These are phyloP conservation scores for Trapa bicornis DNA, from an alignment of 345 rosid species.

Conservation along the genomic window DNA sequence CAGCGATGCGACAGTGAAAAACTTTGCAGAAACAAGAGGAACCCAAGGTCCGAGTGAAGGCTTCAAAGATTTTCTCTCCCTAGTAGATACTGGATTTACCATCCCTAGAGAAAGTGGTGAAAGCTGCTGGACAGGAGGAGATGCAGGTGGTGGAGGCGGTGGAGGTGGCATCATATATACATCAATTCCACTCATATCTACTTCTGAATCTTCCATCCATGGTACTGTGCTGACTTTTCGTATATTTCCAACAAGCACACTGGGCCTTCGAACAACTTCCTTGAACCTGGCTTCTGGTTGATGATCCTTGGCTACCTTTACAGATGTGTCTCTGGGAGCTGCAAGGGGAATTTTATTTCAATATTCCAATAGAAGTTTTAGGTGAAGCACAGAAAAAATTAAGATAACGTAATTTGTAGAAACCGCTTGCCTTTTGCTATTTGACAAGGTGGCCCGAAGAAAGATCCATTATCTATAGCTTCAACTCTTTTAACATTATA, in stretches of 20 bases:
- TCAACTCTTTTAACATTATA: conserved; percentile 56
- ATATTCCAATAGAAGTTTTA: not conserved
- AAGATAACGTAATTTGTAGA: not conserved
- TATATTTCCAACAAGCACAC: conserved; percentile 30
- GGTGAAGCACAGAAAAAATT: not conserved
- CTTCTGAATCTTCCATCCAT: conserved; percentile 41
- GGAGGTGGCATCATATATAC: conserved; percentile 32
- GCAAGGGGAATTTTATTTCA: conserved; percentile 12
- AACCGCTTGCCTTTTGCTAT: conserved; percentile 46
- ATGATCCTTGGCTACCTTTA: conserved; percentile 22
- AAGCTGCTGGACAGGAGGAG: conserved; percentile 42
- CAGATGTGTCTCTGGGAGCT: conserved; percentile 37
- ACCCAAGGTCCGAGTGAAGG: conserved; percentile 30
- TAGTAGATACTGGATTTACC: conserved; percentile 36
- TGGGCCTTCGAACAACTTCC: conserved; percentile 37
- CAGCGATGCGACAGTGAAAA: conserved; percentile 82
- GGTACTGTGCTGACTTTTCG: conserved; percentile 19
- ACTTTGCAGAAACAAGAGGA: conserved; percentile 47
- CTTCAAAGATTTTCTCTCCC: conserved; percentile 31
- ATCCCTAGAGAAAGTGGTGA: conserved; percentile 34
- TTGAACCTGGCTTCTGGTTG: conserved; percentile 24
- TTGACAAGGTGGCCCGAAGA: conserved; percentile 30
- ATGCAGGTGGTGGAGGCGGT: conserved; percentile 32
- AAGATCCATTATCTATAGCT: conserved; percentile 29
- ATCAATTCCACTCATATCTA: conserved; percentile 39